Evolutionary conservation across 352 stramenopile species (phyloP).

Genomic region (Phytophthora cactorum): DNA sequence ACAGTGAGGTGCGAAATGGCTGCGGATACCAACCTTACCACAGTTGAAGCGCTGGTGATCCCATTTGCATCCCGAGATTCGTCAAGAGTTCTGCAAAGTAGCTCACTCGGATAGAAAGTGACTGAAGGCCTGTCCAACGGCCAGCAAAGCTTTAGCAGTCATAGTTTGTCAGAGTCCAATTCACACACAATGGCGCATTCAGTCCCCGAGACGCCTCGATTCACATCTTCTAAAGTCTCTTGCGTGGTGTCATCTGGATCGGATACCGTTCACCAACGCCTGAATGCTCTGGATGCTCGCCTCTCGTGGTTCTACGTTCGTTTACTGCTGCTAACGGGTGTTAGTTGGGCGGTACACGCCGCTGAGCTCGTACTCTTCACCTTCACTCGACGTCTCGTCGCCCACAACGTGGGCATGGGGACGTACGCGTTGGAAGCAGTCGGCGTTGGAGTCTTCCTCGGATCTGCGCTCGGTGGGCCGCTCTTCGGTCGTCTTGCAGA

Average conservation of each 20-base stretch:
- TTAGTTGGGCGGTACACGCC: constrained; percentile 41
- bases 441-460: constrained; percentile 17
- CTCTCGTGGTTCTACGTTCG: constrained; percentile 37
- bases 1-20: background rate
- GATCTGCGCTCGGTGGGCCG: constrained; percentile 29
- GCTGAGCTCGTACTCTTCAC: constrained; percentile 43
- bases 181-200: constrained; percentile 3
- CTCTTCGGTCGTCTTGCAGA: constrained; percentile 40
- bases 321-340: constrained; percentile 34
- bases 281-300: constrained; percentile 18
- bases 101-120: too few relatives aligned
- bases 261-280: constrained; percentile 16
- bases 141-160: constrained; percentile 3
- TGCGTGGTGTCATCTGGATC: constrained; percentile 3
- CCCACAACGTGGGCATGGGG: constrained; percentile 27
- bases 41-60: constrained; percentile 1
- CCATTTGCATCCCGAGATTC: constrained; percentile 14
- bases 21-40: background rate
- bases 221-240: background rate
- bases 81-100: constrained; percentile 2
- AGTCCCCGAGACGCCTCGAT: background rate
- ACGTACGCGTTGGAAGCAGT: constrained; percentile 27
- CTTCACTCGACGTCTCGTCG: constrained; percentile 35
- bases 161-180: constrained; percentile 7
- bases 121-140: constrained; percentile 3